Conservation (phyloP, 352 stramenopile genomes). For the Phytophthora litchii region DNA sequence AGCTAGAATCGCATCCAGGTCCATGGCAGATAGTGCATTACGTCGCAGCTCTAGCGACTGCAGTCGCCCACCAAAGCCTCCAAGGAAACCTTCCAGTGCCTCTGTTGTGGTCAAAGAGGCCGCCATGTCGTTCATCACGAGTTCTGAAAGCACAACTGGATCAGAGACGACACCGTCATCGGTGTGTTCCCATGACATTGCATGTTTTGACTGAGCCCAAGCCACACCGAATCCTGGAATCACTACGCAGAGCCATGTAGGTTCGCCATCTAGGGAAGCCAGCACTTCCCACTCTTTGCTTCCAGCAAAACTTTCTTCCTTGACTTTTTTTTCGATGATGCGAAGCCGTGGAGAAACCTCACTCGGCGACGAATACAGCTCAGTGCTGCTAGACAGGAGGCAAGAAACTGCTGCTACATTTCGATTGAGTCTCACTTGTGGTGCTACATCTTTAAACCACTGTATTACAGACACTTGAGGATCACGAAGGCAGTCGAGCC, state of each 20-base stretch:
- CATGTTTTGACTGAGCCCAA: conserved; percentile 30
- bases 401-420: conserved; percentile 13
- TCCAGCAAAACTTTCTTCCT: conserved; percentile 10
- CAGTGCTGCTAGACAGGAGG: conserved; percentile 25
- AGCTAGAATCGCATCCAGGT: conserved; percentile 33
- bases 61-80: conserved; percentile 30
- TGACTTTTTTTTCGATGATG: conserved; percentile 33
- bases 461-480: conserved; percentile 21
- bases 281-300: conserved; percentile 35
- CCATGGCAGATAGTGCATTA: conserved; percentile 36
- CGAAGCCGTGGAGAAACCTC: conserved; percentile 24
- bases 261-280: conserved; percentile 10
- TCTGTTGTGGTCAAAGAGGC: conserved; percentile 26
- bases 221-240: conserved; percentile 34
- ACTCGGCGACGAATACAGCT: conserved; percentile 28
- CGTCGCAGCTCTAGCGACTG: conserved; percentile 34
- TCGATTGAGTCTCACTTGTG: conserved; percentile 7
- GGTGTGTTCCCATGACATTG: conserved; percentile 25
- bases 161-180: conserved; percentile 3
- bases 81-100: conserved; percentile 28
- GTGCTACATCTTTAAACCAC: conserved; percentile 14
- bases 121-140: conserved; percentile 40
- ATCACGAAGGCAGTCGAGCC: conserved; percentile 30
- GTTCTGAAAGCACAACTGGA: conserved; percentile 26
- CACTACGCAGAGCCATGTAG: conserved; percentile 34